phyloP scores from a whole-genome alignment of 2,329 filamentous ascomycete species.

The Gyromitra esculenta region DNA sequence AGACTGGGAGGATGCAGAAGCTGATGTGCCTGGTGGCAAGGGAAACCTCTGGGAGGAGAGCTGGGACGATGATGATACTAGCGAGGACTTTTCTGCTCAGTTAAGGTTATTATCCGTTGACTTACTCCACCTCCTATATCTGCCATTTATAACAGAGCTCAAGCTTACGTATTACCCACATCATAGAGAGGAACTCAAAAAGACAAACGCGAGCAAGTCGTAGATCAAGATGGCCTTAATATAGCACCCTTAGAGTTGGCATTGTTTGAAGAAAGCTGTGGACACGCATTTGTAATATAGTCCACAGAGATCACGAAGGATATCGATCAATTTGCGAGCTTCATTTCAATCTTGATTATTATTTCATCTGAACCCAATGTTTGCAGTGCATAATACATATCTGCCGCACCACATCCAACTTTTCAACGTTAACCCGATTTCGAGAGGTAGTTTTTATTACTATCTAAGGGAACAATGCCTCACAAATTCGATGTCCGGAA shows the following conservation, averaged over 20 bases:
- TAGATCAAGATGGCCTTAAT: slow-evolving; percentile 23
- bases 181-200: slow-evolving; percentile 55
- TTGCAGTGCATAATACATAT: neutral
- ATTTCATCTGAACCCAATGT: neutral
- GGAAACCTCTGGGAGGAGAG: slow-evolving; percentile 98
- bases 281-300: slow-evolving; percentile 40
- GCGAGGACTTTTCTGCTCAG: slow-evolving; percentile 94
- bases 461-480: slow-evolving; percentile 24
- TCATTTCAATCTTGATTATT: slow-evolving; percentile 26
- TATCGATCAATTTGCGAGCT: slow-evolving; percentile 7
- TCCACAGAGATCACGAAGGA: slow-evolving; percentile 6
- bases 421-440: slow-evolving; percentile 13
- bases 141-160: neutral
- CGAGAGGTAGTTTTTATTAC: slow-evolving; percentile 32
- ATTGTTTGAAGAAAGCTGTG: slow-evolving; percentile 19
- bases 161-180: slow-evolving; percentile 28
- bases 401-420: slow-evolving; percentile 6
- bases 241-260: neutral
- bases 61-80: slow-evolving; percentile 98
- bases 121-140: neutral
- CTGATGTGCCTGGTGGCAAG: slow-evolving; percentile 78
- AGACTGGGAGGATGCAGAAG: slow-evolving; percentile 96
- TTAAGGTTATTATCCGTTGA: slow-evolving; percentile 71
- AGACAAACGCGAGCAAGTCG: slow-evolving; percentile 48
- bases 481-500: slow-evolving; percentile 38